Conservation (phyloP, 805 yeast genomes). For the Cyberlindnera meyerae region DNA sequence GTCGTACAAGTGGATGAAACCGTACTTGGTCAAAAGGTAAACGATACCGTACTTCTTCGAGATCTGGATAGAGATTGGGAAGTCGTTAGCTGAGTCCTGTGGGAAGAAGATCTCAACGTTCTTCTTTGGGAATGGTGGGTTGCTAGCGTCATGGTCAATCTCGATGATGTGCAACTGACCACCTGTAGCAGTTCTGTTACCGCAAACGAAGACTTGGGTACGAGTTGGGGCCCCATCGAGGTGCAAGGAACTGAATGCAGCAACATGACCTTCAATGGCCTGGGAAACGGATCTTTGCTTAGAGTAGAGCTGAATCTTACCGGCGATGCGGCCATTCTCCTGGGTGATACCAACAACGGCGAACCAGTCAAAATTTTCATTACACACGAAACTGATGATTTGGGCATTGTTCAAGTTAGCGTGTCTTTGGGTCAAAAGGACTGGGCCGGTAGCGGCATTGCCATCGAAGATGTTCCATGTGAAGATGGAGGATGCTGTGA, state of each 20-base stretch:
- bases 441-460: constrained; percentile 73
- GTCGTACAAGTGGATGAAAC: constrained; percentile 94
- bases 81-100: constrained; percentile 91
- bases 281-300: constrained; percentile 89
- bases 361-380: constrained; percentile 81
- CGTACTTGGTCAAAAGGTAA: constrained; percentile 89
- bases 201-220: constrained; percentile 88
- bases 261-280: constrained; percentile 97
- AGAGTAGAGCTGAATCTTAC: constrained; percentile 90
- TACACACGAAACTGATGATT: constrained; percentile 85
- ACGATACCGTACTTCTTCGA: constrained; percentile 82
- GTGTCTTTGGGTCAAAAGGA: constrained; percentile 77
- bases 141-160: constrained; percentile 86
- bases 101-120: constrained; percentile 94
- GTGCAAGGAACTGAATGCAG: constrained; percentile 73
- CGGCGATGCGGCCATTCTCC: constrained; percentile 90
- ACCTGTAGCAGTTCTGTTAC: constrained; percentile 73
- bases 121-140: constrained; percentile 85
- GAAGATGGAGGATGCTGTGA: constrained; percentile 71
- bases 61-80: constrained; percentile 90
- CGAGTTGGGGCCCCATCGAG: constrained; percentile 64
- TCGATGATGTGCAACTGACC: constrained; percentile 89
- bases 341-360: constrained; percentile 94
- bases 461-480: constrained; percentile 83
- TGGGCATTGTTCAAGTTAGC: constrained; percentile 73